These are phyloP conservation scores for Phaffia tasmanica DNA, from an alignment of 768 basidiomycete genomes.

Conservation along the genomic window DNA sequence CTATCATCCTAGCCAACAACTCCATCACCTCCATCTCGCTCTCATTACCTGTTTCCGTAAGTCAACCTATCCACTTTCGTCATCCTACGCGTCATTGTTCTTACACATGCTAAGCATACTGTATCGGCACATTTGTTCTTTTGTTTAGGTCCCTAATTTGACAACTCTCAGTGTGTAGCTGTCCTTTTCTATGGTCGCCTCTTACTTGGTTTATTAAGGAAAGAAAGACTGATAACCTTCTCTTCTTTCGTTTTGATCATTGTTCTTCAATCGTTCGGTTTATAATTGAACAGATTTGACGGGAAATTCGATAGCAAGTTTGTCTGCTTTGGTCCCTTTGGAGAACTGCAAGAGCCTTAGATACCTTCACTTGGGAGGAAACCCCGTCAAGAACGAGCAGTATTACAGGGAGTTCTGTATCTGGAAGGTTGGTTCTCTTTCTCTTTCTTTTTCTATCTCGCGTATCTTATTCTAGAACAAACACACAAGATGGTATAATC, in stretches of 20 bases:
- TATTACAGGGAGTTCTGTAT: slow-evolving; percentile 37
- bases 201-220: background rate
- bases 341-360: slow-evolving; percentile 33
- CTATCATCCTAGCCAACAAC: slow-evolving; percentile 25
- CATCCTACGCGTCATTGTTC: background rate
- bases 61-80: background rate
- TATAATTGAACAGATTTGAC: slow-evolving; percentile 32
- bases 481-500: background rate
- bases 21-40: slow-evolving; percentile 20
- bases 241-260: background rate
- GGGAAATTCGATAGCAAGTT: slow-evolving; percentile 35
- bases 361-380: slow-evolving; percentile 35
- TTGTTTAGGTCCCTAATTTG: slow-evolving; percentile 36
- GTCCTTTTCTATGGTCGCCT: background rate
- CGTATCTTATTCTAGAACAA: background rate
- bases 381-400: slow-evolving; percentile 36
- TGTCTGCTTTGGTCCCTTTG: slow-evolving; percentile 36
- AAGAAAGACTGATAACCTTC: background rate
- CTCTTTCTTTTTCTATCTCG: background rate
- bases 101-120: slow-evolving; percentile 26
- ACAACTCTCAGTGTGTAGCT: slow-evolving; percentile 35
- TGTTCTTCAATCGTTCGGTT: background rate
- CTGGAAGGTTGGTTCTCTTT: slow-evolving; percentile 35
- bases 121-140: slow-evolving; percentile 20
- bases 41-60: slow-evolving; percentile 12